Conservation (phyloP, 1,284 basidiomycete species). For the Exobasidium cylindrosporum region DNA sequence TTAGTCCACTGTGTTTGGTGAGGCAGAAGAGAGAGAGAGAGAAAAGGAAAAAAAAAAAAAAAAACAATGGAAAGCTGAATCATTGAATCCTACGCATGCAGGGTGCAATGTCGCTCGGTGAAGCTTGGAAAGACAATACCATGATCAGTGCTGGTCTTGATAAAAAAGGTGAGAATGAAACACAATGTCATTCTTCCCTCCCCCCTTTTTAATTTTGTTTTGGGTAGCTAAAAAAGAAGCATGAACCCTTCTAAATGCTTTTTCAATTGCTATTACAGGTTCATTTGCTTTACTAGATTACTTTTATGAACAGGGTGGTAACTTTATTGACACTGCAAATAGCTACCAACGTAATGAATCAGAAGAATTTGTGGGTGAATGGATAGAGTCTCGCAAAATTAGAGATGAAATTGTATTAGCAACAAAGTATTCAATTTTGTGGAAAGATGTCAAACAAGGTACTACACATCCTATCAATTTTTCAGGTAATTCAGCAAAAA, state of each 20-base stretch:
- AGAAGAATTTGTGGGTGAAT: constrained; percentile 64
- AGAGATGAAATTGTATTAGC: constrained; percentile 63
- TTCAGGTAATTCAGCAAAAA: constrained; percentile 58
- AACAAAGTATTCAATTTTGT: constrained; percentile 60
- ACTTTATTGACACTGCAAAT: constrained; percentile 64
- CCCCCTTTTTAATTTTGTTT: no score
- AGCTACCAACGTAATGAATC: constrained; percentile 61
- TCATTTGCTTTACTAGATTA: constrained; percentile 34
- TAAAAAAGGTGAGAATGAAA: background rate
- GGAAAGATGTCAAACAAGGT: constrained; percentile 18
- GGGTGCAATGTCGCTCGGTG: background rate
- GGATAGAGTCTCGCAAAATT: constrained; percentile 61
- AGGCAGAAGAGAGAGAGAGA: background rate
- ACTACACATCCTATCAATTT: constrained; percentile 50
- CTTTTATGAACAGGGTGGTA: constrained; percentile 53
- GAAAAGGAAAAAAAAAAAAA: no score
- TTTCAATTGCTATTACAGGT: constrained; percentile 6
- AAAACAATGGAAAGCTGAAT: no score
- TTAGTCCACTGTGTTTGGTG: constrained; percentile 59
- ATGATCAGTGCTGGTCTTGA: background rate
- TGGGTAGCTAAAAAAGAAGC: no score
- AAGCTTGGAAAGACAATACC: background rate
- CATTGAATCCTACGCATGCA: no score
- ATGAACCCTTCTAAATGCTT: background rate
- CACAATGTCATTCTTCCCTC: no score